Conservation (phyloP, 116 monocot genomes). For the Papilionanthe hybrid region DNA sequence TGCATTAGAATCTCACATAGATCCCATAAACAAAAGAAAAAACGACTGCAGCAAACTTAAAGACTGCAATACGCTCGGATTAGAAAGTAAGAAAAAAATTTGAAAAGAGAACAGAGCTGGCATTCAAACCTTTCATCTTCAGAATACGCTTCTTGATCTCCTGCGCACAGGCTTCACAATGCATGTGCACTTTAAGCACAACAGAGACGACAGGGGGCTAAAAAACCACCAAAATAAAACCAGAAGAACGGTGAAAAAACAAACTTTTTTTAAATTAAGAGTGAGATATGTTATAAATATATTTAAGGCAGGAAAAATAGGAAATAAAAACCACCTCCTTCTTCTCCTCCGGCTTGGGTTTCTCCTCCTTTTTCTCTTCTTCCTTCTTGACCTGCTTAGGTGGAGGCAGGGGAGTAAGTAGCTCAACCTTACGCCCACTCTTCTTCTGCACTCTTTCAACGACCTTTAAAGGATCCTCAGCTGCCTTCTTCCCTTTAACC, state of each 20-base stretch:
- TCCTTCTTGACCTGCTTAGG: conserved; percentile 39
- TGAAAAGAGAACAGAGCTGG: not conserved
- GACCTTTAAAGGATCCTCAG: conserved; percentile 64
- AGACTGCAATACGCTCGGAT: too few species aligned
- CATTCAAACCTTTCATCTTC: conserved; percentile 49
- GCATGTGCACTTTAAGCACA: conserved; percentile 89
- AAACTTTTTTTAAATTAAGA: too few species aligned
- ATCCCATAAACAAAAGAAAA: not conserved
- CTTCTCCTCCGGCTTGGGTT: conserved; percentile 41
- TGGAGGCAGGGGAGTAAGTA: conserved; percentile 48
- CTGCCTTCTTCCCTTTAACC: conserved; percentile 77
- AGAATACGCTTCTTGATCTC: conserved; percentile 85
- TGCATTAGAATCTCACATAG: not conserved
- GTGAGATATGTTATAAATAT: not conserved
- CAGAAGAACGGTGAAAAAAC: not conserved
- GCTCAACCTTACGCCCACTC: conserved; percentile 69
- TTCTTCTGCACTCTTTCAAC: conserved; percentile 70
- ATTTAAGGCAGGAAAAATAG: not conserved
- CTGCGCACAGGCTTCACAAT: conserved; percentile 85
- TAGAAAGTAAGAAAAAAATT: not conserved
- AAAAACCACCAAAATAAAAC: not conserved
- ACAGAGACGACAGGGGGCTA: conserved; percentile 57
- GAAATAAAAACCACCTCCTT: conserved; percentile 24
- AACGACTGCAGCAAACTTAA: not conserved
- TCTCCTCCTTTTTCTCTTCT: conserved; percentile 42